Evolutionary conservation across 805 yeast genomes (phyloP), one percentile per base, ranked within the genome.

Genomic region (Candida stauntonica): DNA sequence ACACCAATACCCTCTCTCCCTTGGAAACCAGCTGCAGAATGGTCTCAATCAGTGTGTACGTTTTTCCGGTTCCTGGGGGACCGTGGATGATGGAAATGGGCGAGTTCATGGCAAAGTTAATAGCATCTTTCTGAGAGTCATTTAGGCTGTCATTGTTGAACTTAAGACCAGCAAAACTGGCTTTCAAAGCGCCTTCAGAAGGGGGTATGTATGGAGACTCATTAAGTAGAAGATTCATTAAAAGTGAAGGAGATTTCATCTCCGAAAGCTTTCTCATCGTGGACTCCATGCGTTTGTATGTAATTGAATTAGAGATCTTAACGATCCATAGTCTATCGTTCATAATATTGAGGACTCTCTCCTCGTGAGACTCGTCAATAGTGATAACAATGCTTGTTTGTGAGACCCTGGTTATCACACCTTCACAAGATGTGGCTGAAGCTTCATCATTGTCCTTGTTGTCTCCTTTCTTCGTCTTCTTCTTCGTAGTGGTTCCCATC

Each of bases 61-160:
- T 91, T 43, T 78, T 76, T 4, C 91, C 91, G 0, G 89, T 81
- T 0, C 89, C 89, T 5, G 89, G 89, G 2, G 89, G 88, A 0
- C 88, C 89, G 54, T 78, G 84, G 6, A 83, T 73, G 21, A 83
- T 72, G 5, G 75, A 62, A 6, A 83, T 57, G 3, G 79, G 78
- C n/a, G 77, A 73, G 3, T 63, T 58, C 13, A 87, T 36, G 1
- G 94, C 72, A 59, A 83, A 83, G 11, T 65, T 60, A 7, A 89
- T 79, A 0, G 98, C 96, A 3, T 67, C 55, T 33, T 68, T 70
- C 55, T 91, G 99, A 0, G 96, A 82, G 13, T 48, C 42, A 26
- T 60, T 60, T 21, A 86, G 59, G 2, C 58, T 50, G 0, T 48
- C 36, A 51, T 79, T 75, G 36, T 67, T 58, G 45, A 68, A 74